phyloP scores from a whole-genome alignment of 306 rosid species.

The Lagenaria siceraria region DNA sequence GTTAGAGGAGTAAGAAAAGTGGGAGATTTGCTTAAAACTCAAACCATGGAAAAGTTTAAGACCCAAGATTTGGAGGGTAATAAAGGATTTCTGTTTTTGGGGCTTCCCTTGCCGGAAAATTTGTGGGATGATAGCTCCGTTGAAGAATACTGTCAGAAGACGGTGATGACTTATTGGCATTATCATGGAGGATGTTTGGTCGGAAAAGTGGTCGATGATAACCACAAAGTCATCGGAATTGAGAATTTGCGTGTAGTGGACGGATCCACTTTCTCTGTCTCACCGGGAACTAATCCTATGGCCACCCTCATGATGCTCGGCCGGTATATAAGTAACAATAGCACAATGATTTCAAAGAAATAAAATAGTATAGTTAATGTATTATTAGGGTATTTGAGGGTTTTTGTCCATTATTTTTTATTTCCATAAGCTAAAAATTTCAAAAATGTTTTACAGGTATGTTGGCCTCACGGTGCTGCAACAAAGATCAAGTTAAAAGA shows the following conservation, averaged over 20 bases:
- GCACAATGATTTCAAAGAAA: too few species aligned
- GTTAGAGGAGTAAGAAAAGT: background rate
- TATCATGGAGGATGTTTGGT: slow-evolving; percentile 22
- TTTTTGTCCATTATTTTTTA: too few species aligned
- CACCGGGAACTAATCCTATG: slow-evolving; percentile 24
- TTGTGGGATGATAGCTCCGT: background rate
- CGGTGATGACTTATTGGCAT: slow-evolving; percentile 15
- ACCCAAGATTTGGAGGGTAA: background rate
- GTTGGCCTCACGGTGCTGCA: background rate
- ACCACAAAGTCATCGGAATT: slow-evolving; percentile 10
- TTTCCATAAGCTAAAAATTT: background rate
- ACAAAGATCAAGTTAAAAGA: background rate
- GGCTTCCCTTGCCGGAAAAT: background rate
- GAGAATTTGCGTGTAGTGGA: slow-evolving; percentile 14
- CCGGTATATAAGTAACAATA: background rate
- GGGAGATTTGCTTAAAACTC: background rate
- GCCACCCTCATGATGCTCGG: slow-evolving; percentile 26
- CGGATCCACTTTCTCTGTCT: slow-evolving; percentile 2
- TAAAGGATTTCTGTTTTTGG: background rate
- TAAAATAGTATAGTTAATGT: too few species aligned
- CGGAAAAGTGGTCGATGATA: slow-evolving; percentile 18
- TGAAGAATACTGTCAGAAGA: background rate
- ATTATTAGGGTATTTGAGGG: too few species aligned
- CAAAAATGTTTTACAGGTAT: background rate
- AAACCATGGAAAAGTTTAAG: background rate